Conservation (phyloP, 768 basidiomycete species). For the Amanita subjunquillea region DNA sequence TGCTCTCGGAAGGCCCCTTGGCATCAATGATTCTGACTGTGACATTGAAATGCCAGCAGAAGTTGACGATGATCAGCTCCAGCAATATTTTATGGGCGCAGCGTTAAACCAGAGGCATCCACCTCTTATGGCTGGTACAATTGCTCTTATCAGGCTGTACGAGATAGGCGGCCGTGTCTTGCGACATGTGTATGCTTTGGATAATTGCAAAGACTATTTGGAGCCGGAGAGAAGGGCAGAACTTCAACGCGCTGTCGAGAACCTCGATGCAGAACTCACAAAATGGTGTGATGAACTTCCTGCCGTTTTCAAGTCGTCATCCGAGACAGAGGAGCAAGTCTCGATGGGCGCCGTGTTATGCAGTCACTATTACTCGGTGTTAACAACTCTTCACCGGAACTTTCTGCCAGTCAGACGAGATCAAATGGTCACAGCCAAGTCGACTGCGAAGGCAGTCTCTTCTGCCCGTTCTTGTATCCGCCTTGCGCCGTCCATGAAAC, state of each 20-base stretch:
- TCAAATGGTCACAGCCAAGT: constrained; percentile 56
- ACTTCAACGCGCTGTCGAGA: constrained; percentile 70
- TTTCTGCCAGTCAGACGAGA: constrained; percentile 74
- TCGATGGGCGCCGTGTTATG: constrained; percentile 80
- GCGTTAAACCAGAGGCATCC: constrained; percentile 42
- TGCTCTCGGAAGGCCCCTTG: constrained; percentile 80
- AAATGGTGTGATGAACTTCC: constrained; percentile 82
- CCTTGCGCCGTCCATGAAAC: constrained; percentile 76
- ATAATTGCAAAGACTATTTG: constrained; percentile 62
- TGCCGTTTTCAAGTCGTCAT: constrained; percentile 61
- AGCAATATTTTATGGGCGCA: constrained; percentile 62
- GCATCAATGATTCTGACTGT: constrained; percentile 83
- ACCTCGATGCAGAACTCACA: constrained; percentile 64
- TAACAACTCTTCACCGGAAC: constrained; percentile 83
- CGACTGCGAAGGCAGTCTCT: constrained; percentile 70
- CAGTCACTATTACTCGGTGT: constrained; percentile 83
- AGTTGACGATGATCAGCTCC: constrained; percentile 70
- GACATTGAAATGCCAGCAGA: constrained; percentile 81
- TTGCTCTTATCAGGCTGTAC: constrained; percentile 68
- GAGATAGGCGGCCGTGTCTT: constrained; percentile 79
- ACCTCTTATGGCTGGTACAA: constrained; percentile 74
- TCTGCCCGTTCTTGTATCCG: constrained; percentile 81
- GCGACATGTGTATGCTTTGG: constrained; percentile 74
- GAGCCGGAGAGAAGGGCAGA: constrained; percentile 68
- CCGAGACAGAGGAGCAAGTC: constrained; percentile 67